Conservation (phyloP, 2,329 filamentous ascomycete species). For the Colletotrichum sp. region DNA sequence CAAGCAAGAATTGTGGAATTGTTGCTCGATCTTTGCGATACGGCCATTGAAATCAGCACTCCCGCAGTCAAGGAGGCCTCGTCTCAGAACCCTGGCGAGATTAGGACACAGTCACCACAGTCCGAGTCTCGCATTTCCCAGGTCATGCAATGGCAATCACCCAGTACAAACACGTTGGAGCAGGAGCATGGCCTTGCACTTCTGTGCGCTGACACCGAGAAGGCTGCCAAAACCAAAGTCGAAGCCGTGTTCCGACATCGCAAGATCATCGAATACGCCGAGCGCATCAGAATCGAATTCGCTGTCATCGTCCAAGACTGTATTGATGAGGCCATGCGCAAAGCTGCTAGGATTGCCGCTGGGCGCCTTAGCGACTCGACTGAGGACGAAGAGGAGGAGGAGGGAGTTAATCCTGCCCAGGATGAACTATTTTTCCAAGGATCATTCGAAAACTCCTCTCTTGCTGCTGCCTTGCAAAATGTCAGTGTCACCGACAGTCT, state of each 20-base stretch:
- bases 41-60: constrained; percentile 91
- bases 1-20: constrained; percentile 94
- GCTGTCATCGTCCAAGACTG: constrained; percentile 93
- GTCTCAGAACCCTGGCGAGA: constrained; percentile 71
- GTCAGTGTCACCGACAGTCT: constrained; percentile 45
- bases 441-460: constrained; percentile 63
- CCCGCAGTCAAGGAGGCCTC: constrained; percentile 89
- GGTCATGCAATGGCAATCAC: constrained; percentile 95
- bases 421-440: constrained; percentile 63
- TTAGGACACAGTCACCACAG: constrained; percentile 92
- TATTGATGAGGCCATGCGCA: constrained; percentile 88
- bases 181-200: constrained; percentile 89
- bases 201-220: constrained; percentile 90
- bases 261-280: constrained; percentile 92
- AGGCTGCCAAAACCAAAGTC: constrained; percentile 83
- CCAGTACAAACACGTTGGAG: constrained; percentile 87
- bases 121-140: constrained; percentile 95
- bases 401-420: constrained; percentile 44
- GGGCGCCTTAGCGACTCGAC: constrained; percentile 83
- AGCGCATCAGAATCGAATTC: constrained; percentile 94
- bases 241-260: constrained; percentile 92
- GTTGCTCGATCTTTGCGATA: constrained; percentile 93
- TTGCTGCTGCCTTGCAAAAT: constrained; percentile 59
- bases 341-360: constrained; percentile 86
- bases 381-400: constrained; percentile 61